phyloP scores from a whole-genome alignment of 176 grass and related monocot species.

The Avena eriantha region DNA sequence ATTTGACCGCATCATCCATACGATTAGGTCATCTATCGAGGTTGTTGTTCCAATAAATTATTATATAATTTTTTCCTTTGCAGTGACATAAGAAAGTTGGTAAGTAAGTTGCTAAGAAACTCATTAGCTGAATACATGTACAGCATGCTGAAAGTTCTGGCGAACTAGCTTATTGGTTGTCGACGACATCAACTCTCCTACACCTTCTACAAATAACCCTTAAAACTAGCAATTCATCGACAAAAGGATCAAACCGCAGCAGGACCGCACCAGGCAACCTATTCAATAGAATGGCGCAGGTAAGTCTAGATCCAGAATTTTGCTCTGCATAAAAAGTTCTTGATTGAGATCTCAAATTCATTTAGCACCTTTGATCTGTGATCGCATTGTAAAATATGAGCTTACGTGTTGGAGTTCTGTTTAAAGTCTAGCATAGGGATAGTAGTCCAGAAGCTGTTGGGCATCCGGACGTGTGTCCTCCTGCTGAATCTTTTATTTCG shows the following conservation, averaged over 20 bases:
- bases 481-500: background rate
- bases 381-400: constrained; percentile 41
- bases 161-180: constrained; percentile 92
- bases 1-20: constrained; percentile 94
- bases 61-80: background rate
- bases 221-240: constrained; percentile 75
- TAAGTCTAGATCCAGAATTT: constrained; percentile 37
- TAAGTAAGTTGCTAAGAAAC: constrained; percentile 32
- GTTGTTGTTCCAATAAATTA: constrained; percentile 49
- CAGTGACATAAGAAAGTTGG: constrained; percentile 16
- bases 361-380: constrained; percentile 13
- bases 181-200: constrained; percentile 81
- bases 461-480: background rate
- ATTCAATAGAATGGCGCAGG: constrained; percentile 82
- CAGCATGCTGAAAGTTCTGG: constrained; percentile 71
- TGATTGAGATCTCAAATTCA: constrained; percentile 33
- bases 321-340: constrained; percentile 25
- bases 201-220: constrained; percentile 84
- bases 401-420: background rate
- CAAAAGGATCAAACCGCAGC: constrained; percentile 57
- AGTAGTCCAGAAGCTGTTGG: constrained; percentile 9
- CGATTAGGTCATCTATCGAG: constrained; percentile 84
- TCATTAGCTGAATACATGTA: constrained; percentile 35
- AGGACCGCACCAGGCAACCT: constrained; percentile 62
- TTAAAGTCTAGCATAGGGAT: background rate